Evolutionary conservation across 768 basidiomycete species (phyloP).

Genomic region (Lactarius quietus): DNA sequence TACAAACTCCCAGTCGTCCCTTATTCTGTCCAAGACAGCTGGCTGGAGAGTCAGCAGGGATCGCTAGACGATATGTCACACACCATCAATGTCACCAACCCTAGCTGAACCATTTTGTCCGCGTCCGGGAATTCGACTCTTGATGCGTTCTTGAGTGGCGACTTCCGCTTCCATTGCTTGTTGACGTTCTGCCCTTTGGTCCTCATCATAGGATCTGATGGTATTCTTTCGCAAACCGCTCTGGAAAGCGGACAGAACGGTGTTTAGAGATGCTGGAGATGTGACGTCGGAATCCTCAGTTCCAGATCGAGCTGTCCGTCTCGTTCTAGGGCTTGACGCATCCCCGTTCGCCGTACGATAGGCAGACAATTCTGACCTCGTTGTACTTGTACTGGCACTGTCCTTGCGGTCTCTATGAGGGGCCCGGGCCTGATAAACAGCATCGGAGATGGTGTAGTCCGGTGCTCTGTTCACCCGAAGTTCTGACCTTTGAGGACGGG

Average conservation of each 20-base stretch:
- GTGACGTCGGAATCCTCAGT: constrained; percentile 22
- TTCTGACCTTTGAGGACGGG: constrained; percentile 27
- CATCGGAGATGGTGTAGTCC: constrained; percentile 12
- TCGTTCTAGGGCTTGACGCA: constrained; percentile 17
- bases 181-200: constrained; percentile 56
- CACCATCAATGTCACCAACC: constrained; percentile 84
- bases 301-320: constrained; percentile 5
- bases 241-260: constrained; percentile 68
- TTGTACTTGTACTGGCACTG: constrained; percentile 25
- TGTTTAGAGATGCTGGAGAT: constrained; percentile 29
- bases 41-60: constrained; percentile 7
- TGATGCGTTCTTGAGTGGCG: constrained; percentile 63
- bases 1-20: constrained; percentile 87
- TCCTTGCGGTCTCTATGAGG: constrained; percentile 22
- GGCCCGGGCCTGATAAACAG: not conserved
- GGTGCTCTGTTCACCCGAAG: constrained; percentile 17
- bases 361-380: constrained; percentile 22
- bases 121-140: constrained; percentile 61
- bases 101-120: constrained; percentile 50
- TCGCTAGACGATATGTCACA: not conserved
- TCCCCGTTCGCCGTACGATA: constrained; percentile 22
- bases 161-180: constrained; percentile 62
- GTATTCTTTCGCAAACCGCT: constrained; percentile 54
- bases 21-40: constrained; percentile 85
- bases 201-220: constrained; percentile 52